A percentile compares a stretch with the other conserved stretches of the same genome.
phyloP scores from a whole-genome alignment of 2,329 filamentous ascomycete genomes.

The Spiromastix sp. region DNA sequence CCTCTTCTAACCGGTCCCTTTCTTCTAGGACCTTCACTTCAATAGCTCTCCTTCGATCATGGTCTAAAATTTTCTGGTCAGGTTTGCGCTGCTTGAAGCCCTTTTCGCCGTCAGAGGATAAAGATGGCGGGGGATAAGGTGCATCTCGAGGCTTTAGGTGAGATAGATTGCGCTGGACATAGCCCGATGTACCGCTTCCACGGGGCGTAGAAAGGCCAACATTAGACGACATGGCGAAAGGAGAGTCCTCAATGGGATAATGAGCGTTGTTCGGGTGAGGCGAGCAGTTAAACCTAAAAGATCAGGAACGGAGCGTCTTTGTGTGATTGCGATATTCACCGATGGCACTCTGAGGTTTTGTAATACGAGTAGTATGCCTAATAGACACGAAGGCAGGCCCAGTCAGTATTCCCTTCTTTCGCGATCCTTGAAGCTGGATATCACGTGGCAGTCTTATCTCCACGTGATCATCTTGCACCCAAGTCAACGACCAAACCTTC shows the following conservation, averaged over 20 bases:
- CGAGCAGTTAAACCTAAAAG: too few relatives aligned
- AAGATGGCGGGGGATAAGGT: conserved; percentile 52
- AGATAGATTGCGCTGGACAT: conserved; percentile 92
- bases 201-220: conserved; percentile 91
- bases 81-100: conserved; percentile 70
- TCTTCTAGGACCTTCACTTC: conserved; percentile 91
- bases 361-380: too few relatives aligned
- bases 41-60: conserved; percentile 81
- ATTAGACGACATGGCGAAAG: conserved; percentile 72
- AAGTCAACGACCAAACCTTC: too few relatives aligned
- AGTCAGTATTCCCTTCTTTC: too few relatives aligned
- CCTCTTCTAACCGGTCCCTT: conserved; percentile 82
- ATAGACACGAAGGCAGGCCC: too few relatives aligned
- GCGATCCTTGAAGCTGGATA: too few relatives aligned
- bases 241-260: background rate
- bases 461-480: too few relatives aligned
- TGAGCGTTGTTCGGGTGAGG: too few relatives aligned
- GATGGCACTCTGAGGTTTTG: too few relatives aligned
- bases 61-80: conserved; percentile 85
- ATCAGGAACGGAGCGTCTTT: too few relatives aligned
- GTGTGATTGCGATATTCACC: too few relatives aligned
- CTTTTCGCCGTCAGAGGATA: conserved; percentile 43
- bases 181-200: conserved; percentile 91
- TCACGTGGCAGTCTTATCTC: too few relatives aligned
- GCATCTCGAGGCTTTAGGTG: conserved; percentile 78